Evolutionary conservation across 2,329 filamentous ascomycete genomes (phyloP).

Genomic region (Neonectria neomacrospora): DNA sequence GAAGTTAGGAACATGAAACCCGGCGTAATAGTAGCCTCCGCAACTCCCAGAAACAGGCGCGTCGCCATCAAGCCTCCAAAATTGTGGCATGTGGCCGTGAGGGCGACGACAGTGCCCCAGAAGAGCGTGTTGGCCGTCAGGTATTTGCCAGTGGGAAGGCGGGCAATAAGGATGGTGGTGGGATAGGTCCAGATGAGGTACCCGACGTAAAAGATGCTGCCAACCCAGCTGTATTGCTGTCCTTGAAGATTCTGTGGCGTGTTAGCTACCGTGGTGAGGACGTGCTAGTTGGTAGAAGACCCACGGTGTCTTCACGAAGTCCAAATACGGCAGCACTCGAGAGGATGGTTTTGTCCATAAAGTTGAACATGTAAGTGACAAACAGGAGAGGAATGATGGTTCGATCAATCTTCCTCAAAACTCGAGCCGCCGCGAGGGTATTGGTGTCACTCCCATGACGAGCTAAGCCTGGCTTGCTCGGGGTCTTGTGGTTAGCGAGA

Average conservation of each 20-base stretch:
- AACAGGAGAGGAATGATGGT: slow-evolving; percentile 67
- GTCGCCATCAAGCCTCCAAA: slow-evolving; percentile 62
- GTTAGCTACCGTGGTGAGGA: not conserved
- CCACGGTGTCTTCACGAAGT: slow-evolving; percentile 58
- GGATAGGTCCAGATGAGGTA: slow-evolving; percentile 64
- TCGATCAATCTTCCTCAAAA: slow-evolving; percentile 67
- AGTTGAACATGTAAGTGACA: slow-evolving; percentile 68
- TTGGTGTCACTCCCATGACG: not conserved
- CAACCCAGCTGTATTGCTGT: slow-evolving; percentile 73
- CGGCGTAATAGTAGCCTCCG: slow-evolving; percentile 65
- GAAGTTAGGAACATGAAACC: slow-evolving; percentile 66
- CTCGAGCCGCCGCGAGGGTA: slow-evolving; percentile 44
- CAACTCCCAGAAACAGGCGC: slow-evolving; percentile 65
- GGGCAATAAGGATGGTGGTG: slow-evolving; percentile 59
- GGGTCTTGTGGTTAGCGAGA: slow-evolving; percentile 1
- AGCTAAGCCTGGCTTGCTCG: too few relatives aligned
- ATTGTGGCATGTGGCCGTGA: slow-evolving; percentile 58
- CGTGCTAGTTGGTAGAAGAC: not conserved
- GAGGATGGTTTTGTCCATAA: slow-evolving; percentile 70
- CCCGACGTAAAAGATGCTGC: slow-evolving; percentile 54
- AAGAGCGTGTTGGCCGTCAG: slow-evolving; percentile 59
- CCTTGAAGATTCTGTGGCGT: slow-evolving; percentile 43
- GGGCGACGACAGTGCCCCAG: slow-evolving; percentile 60
- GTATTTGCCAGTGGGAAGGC: slow-evolving; percentile 60
- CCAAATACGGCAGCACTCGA: slow-evolving; percentile 68